These are phyloP conservation scores for Penicillium sp. DNA, from an alignment of 2,329 filamentous ascomycete genomes.

Conservation along the genomic window DNA sequence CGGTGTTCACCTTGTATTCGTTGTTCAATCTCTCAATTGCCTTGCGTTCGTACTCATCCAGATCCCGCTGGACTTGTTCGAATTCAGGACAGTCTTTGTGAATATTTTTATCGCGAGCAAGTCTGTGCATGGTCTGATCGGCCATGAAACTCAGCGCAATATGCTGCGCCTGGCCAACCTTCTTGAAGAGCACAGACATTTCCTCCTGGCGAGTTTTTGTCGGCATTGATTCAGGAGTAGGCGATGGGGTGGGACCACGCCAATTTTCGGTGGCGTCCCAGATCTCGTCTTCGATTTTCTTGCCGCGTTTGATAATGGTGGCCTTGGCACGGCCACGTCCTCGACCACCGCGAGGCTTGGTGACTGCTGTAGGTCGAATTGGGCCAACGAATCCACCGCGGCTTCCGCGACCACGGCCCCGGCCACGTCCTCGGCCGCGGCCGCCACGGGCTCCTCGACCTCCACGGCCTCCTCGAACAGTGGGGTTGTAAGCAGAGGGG, in stretches of 20 bases:
- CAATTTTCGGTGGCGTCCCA: constrained; percentile 31
- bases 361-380: constrained; percentile 14
- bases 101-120: constrained; percentile 42
- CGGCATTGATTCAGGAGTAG: constrained; percentile 36
- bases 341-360: constrained; percentile 24
- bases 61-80: constrained; percentile 33
- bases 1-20: constrained; percentile 36
- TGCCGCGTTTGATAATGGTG: constrained; percentile 17
- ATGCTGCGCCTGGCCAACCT: constrained; percentile 42
- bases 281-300: constrained; percentile 26
- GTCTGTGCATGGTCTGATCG: constrained; percentile 37
- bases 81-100: constrained; percentile 43
- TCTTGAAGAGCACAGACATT: constrained; percentile 42
- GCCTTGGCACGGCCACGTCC: constrained; percentile 30
- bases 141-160: constrained; percentile 42
- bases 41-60: constrained; percentile 30
- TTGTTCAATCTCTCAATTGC: constrained; percentile 27
- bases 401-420: constrained; percentile 35
- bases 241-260: constrained; percentile 35
- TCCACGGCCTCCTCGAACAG: constrained; percentile 16
- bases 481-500: too few species aligned
- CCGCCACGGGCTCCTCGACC: constrained; percentile 16
- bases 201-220: constrained; percentile 44
- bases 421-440: constrained; percentile 34
- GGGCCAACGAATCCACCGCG: constrained; percentile 29